phyloP scores from a whole-genome alignment of 2,329 filamentous ascomycete species.

The Colletotrichum sp. region DNA sequence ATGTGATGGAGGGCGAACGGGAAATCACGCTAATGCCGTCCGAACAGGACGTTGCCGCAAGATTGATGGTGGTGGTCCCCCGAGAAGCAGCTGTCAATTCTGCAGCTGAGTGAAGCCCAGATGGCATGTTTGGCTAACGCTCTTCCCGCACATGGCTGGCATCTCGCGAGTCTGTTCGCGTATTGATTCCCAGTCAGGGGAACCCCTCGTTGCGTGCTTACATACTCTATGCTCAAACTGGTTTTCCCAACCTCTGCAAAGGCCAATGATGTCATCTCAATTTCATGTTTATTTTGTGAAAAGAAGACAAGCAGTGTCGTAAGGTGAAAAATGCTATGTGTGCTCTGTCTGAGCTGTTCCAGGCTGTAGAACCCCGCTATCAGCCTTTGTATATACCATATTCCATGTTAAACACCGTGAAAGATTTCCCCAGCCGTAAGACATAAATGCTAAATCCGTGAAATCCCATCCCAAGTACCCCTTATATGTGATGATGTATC shows the following conservation, averaged over 20 bases:
- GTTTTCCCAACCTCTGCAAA: neutral
- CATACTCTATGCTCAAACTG: neutral
- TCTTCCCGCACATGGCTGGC: neutral
- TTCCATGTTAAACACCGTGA: neutral
- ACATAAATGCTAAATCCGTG: neutral
- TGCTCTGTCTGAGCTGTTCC: conserved; percentile 10
- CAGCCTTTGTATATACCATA: conserved; percentile 2
- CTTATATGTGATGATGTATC: neutral
- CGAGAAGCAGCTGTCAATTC: neutral
- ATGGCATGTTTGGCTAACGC: neutral
- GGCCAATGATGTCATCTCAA: neutral
- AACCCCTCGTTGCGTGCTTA: neutral
- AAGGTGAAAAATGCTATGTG: neutral
- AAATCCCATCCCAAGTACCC: neutral
- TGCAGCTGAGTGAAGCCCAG: neutral
- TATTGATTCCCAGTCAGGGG: neutral
- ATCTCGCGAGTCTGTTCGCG: neutral
- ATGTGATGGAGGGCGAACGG: neutral
- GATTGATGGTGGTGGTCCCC: neutral
- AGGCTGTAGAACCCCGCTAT: conserved; percentile 20
- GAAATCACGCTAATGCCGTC: neutral
- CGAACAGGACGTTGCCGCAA: neutral
- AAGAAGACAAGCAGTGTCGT: neutral
- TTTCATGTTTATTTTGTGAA: neutral
- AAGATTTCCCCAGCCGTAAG: neutral